Evolutionary conservation across 2,329 filamentous ascomycete genomes (phyloP), one percentile per base, ranked within the genome.

Genomic region (Trichoderma cornu-damae): DNA sequence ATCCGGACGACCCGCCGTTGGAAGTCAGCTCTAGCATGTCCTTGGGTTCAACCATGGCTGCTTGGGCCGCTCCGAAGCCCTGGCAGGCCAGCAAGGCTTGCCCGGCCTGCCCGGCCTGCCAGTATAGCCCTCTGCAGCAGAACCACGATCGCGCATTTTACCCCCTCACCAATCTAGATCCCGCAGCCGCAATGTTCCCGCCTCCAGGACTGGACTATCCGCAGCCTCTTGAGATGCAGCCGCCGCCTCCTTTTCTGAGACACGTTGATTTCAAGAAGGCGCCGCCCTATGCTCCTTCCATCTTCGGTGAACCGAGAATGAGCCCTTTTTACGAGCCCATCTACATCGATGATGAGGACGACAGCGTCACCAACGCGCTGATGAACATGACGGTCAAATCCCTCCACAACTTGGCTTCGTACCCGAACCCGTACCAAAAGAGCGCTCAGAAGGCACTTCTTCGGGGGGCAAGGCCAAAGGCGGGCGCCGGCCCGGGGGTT

Each of bases 371-470:
- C 26, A 67, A 70, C 18, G 65, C 70, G 1, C 65, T 75, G 49
- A 68, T 71, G 58, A 74, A 68, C 44, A 70, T 75, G 60, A 69
- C 72, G 11, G 72, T 77, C 63, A 80, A 81, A 63, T 77, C 73
- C 28, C 71, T 82, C 20, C 75, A 77, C 37, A 82, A 78, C 61
- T 65, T 83, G 61, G 80, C 80, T 14, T 82, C 80, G 1, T 83
- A 82, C 61, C 72, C 76, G 4, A 83, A 83, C 61, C 79, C 79
- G 6, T 77, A 72, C 65, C 80, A 81, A 66, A 77, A 77, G 66
- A 70, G 68, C 40, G 80, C 80, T 58, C 78, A 77, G 67, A 76
- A 72, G 61, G 69, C 73, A 16, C 74, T 82, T 58, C 67, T 69
- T 53, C 66, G 68, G 14, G 68, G 69, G 47, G 59, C 64, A 37